These are phyloP conservation scores for Tardiomyces blankii DNA, from an alignment of 1,139 yeast genomes.

Conservation along the genomic window DNA sequence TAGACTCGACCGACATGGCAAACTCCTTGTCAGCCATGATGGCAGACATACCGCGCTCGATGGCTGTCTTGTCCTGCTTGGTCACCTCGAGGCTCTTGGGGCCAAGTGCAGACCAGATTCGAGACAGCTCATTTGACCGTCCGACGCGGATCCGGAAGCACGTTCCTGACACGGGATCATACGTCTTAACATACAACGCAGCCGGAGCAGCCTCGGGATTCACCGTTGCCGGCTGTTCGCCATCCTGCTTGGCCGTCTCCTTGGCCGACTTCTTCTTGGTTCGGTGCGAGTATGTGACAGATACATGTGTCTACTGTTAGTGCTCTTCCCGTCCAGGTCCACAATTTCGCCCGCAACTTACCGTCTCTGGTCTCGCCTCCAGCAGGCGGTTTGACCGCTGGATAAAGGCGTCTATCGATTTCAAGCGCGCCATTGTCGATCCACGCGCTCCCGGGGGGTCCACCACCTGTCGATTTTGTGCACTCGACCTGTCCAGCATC, in stretches of 20 bases:
- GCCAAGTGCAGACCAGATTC: constrained; percentile 72
- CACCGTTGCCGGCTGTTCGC: too few relatives aligned
- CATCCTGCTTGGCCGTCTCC: constrained; percentile 13
- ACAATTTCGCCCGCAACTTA: constrained; percentile 12
- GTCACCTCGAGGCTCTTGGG: constrained; percentile 55
- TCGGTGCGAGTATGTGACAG: constrained; percentile 37
- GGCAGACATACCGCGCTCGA: constrained; percentile 16
- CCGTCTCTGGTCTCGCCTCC: constrained; percentile 38
- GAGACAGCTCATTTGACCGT: constrained; percentile 66
- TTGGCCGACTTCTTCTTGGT: constrained; percentile 21
- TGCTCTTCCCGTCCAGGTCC: background rate
- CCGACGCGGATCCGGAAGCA: constrained; percentile 51
- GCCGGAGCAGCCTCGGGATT: constrained; percentile 16
- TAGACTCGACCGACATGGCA: constrained; percentile 8
- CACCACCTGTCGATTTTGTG: too few relatives aligned
- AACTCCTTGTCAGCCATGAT: constrained; percentile 17
- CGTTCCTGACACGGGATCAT: constrained; percentile 59
- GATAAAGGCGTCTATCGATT: constrained; percentile 39
- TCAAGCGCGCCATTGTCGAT: background rate
- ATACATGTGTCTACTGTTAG: constrained; percentile 28
- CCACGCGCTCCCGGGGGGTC: background rate
- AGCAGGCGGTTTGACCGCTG: constrained; percentile 36
- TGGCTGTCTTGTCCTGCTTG: constrained; percentile 6
- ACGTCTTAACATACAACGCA: constrained; percentile 44
- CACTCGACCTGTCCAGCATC: too few relatives aligned